phyloP scores from a whole-genome alignment of 352 stramenopile genomes.

The Globisporangium takayamanum region DNA sequence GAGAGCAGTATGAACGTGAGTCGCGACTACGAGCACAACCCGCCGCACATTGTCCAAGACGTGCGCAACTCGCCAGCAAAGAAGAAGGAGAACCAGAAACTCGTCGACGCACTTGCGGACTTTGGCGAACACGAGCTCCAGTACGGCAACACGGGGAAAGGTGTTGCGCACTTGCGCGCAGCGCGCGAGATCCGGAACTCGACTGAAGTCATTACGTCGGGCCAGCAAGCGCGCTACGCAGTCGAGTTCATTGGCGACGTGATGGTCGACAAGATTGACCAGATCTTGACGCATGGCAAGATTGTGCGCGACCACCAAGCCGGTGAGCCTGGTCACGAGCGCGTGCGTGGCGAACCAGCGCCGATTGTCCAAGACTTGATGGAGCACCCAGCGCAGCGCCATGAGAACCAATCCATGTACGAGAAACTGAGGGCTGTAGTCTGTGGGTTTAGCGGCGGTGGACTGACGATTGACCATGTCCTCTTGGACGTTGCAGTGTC shows the following conservation, averaged over 20 bases:
- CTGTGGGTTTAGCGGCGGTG: too few species aligned
- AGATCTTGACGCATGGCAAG: slow-evolving; percentile 61
- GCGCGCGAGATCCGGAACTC: slow-evolving; percentile 56
- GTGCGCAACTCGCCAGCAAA: slow-evolving; percentile 40
- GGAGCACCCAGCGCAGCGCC: slow-evolving; percentile 40
- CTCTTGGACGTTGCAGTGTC: slow-evolving; percentile 15
- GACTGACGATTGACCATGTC: too few species aligned
- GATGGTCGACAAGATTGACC: slow-evolving; percentile 73
- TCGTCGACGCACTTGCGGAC: slow-evolving; percentile 56
- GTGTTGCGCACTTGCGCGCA: slow-evolving; percentile 56
- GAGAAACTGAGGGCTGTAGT: too few species aligned
- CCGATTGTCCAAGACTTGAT: slow-evolving; percentile 70
- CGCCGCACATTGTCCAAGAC: slow-evolving; percentile 37
- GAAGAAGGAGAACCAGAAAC: slow-evolving; percentile 49
- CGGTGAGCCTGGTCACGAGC: slow-evolving; percentile 18
- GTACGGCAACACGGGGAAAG: slow-evolving; percentile 65
- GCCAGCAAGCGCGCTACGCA: slow-evolving; percentile 28
- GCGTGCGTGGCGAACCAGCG: slow-evolving; percentile 37
- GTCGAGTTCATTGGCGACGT: slow-evolving; percentile 60
- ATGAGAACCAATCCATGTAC: slow-evolving; percentile 55
- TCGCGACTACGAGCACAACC: slow-evolving; percentile 35
- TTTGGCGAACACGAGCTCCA: slow-evolving; percentile 71
- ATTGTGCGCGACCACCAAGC: slow-evolving; percentile 41
- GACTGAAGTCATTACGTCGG: slow-evolving; percentile 43
- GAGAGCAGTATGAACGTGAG: slow-evolving; percentile 43